Conservation (phyloP, 768 basidiomycete genomes). For the Lactarius quietus region DNA sequence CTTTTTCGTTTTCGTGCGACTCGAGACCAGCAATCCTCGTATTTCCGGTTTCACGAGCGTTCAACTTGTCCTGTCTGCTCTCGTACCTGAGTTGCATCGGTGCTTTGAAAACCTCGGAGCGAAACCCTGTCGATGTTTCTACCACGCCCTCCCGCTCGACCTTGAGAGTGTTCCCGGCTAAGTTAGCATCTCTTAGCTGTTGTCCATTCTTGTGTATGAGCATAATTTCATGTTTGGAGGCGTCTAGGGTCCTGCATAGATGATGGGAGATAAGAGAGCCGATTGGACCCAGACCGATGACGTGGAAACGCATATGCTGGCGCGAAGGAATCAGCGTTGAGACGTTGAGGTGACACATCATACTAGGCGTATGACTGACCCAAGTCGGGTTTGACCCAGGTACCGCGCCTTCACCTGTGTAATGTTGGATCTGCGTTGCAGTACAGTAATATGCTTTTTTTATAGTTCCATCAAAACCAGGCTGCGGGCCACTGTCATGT, state of each 20-base stretch:
- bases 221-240: slow-evolving; percentile 47
- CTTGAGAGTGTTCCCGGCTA: slow-evolving; percentile 38
- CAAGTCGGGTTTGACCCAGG: background rate
- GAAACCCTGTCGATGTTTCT: slow-evolving; percentile 43
- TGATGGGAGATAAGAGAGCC: slow-evolving; percentile 81
- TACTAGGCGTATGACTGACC: background rate
- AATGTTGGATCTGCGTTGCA: background rate
- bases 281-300: slow-evolving; percentile 79
- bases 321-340: background rate
- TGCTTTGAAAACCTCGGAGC: slow-evolving; percentile 46
- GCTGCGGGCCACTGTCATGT: background rate
- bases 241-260: slow-evolving; percentile 58
- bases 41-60: background rate
- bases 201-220: slow-evolving; percentile 60
- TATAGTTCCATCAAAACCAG: too few relatives aligned
- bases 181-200: slow-evolving; percentile 37
- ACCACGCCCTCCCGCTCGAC: slow-evolving; percentile 51
- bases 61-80: background rate
- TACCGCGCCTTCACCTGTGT: too few relatives aligned
- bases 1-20: background rate
- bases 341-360: background rate
- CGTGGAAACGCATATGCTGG: slow-evolving; percentile 60
- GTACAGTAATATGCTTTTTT: too few relatives aligned
- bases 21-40: background rate
- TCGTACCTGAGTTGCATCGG: slow-evolving; percentile 11